Evolutionary conservation across 2,329 filamentous ascomycete genomes (phyloP), one percentile per base, ranked within the genome.

Genomic region (Eutypella sp.): DNA sequence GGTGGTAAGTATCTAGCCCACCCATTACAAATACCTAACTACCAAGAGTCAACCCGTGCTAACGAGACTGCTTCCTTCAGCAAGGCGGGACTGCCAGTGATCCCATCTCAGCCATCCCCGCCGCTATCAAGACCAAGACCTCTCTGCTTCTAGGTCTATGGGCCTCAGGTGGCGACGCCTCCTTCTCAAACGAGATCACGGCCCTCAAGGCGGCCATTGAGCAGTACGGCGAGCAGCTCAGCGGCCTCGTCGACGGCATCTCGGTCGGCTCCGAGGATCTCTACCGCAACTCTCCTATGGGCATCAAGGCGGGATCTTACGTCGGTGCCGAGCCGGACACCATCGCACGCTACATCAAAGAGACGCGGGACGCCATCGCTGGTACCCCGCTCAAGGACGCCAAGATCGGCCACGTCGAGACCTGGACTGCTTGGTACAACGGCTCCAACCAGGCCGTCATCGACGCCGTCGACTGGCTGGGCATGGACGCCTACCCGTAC

Each of bases 181-280:
- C 63, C 19, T 83, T 95, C 65, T 68, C 76, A 63, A 87, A 89
- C 62, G 89, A 96, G 70, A 69, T 95, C 40, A 63, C 73, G 3
- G 89, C 89, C 13, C 75, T 96, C 41, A 78, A 79, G 64, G 68
- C 73, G 37, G 87, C 89, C 54, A 85, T 91, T 53, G 54, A 67
- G 41, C 73, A 81, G 59, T 90, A 89, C 63, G 88, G 87, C 47
- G 67, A 70, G 9, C 69, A 75, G 40, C 82, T 95, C 57, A 76
- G 76, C 33, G 71, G 75, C 46, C 71, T 86, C 16, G 81, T 95
- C 37, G 84, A 82, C 46, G 90, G 88, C 64, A 92, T 95, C 68
- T 91, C 88, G 0, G 81, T 95, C 44, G 90, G 90, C 51, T 87
- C 79, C 54, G 90, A 96, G 74, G 90, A 96, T 65, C 76, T 93